A percentile compares a stretch with the other conserved stretches of the same genome.
Conservation (phyloP, 2,329 filamentous ascomycete species). For the Beauveria sp. region DNA sequence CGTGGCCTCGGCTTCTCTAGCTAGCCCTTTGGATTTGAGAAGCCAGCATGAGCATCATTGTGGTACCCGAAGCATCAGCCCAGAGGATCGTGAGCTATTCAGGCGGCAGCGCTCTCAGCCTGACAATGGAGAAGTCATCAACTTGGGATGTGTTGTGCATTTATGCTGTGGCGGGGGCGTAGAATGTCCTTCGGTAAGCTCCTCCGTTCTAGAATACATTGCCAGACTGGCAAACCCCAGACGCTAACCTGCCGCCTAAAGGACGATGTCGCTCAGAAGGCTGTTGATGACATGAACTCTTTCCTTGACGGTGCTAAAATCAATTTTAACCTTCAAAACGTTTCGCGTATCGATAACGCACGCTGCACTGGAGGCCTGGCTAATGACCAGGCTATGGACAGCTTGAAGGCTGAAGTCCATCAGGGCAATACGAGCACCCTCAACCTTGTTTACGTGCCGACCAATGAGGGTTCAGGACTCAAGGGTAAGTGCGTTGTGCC, state of each 20-base stretch:
- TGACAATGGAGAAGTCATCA: not conserved
- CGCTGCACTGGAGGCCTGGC: not conserved
- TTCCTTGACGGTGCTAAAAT: not conserved
- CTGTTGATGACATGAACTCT: not conserved
- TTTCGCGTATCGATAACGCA: not conserved
- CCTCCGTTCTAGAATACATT: not conserved
- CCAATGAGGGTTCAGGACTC: not conserved
- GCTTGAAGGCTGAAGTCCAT: not conserved
- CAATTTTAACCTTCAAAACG: not conserved
- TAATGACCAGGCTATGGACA: not conserved
- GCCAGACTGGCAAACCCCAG: not conserved
- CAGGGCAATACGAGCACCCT: not conserved
- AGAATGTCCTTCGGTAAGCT: not conserved
- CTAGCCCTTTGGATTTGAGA: not conserved
- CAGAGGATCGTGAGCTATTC: not conserved
- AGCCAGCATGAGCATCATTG: not conserved
- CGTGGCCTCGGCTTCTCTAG: not conserved
- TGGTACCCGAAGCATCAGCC: not conserved
- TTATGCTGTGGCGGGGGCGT: not conserved
- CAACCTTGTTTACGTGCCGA: not conserved
- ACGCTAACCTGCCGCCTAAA: not conserved
- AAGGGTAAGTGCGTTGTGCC: not conserved
- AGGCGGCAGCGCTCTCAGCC: not conserved
- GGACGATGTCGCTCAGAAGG: not conserved
- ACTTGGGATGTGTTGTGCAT: not conserved